These are phyloP conservation scores for Saccharomycopsis oosterbeekiorum DNA, from an alignment of 805 yeast genomes.

Conservation along the genomic window DNA sequence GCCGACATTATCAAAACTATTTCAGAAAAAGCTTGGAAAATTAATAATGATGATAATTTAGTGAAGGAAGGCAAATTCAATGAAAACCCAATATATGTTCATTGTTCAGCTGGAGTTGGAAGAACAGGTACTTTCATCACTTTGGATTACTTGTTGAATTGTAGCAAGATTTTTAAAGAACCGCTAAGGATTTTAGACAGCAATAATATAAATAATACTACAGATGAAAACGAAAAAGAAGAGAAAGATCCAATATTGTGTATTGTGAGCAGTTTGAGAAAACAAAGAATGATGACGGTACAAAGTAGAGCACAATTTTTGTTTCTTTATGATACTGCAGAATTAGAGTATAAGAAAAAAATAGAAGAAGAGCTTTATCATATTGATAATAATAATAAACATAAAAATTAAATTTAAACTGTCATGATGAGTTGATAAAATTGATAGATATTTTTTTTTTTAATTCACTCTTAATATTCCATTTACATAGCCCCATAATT, in stretches of 20 bases:
- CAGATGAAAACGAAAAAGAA: background rate
- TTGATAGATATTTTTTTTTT: background rate
- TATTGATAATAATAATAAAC: background rate
- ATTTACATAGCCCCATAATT: background rate
- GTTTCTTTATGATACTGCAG: slow-evolving; percentile 33
- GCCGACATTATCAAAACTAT: slow-evolving; percentile 38
- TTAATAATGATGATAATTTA: background rate
- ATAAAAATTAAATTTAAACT: background rate
- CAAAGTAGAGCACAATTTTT: slow-evolving; percentile 38
- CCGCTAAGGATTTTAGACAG: background rate
- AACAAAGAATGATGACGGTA: slow-evolving; percentile 40
- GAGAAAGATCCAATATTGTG: slow-evolving; percentile 31
- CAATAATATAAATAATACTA: background rate
- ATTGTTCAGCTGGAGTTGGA: slow-evolving; percentile 97
- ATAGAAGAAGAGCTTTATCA: background rate
- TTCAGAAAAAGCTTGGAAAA: slow-evolving; percentile 23
- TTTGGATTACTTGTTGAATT: slow-evolving; percentile 39
- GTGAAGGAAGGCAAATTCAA: slow-evolving; percentile 7
- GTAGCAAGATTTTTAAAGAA: slow-evolving; percentile 6
- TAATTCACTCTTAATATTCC: background rate
- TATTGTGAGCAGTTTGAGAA: slow-evolving; percentile 32
- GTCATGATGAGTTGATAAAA: background rate
- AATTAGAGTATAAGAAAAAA: slow-evolving; percentile 7
- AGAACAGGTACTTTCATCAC: slow-evolving; percentile 85
- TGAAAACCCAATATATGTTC: slow-evolving; percentile 50